Evolutionary conservation across 768 basidiomycete genomes (phyloP).

Genomic region (Pilatotrama ljubarskyi): DNA sequence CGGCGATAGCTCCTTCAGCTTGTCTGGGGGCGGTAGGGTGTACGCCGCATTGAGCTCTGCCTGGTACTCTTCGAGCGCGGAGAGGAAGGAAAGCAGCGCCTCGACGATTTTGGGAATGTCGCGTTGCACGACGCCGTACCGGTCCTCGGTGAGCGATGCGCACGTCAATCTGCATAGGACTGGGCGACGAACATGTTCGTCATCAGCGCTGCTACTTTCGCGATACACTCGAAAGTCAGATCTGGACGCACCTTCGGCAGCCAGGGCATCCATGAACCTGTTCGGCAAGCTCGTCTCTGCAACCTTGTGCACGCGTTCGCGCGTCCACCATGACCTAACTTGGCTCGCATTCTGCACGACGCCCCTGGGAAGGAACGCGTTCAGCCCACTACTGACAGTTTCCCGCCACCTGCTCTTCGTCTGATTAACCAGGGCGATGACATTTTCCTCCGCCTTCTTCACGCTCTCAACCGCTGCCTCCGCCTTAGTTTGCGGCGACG

Average conservation of each 20-base stretch:
- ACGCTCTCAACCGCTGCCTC: slow-evolving; percentile 27
- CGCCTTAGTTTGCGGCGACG: slow-evolving; percentile 15
- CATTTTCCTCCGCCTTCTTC: slow-evolving; percentile 32
- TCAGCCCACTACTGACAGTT: slow-evolving; percentile 17
- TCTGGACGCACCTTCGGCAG: slow-evolving; percentile 53
- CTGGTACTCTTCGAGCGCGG: slow-evolving; percentile 66
- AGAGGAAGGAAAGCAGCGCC: slow-evolving; percentile 66
- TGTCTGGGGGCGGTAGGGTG: slow-evolving; percentile 39
- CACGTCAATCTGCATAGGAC: slow-evolving; percentile 68
- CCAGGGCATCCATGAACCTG: slow-evolving; percentile 59
- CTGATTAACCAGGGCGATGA: slow-evolving; percentile 14
- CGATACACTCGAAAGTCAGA: no score
- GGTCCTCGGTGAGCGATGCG: slow-evolving; percentile 77
- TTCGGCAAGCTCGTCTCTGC: slow-evolving; percentile 60
- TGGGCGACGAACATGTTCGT: slow-evolving; percentile 36
- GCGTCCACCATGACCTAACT: slow-evolving; percentile 53
- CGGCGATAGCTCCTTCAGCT: slow-evolving; percentile 29
- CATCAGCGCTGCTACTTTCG: no score
- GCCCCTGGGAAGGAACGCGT: slow-evolving; percentile 34
- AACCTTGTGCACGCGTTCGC: slow-evolving; percentile 51
- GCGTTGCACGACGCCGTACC: slow-evolving; percentile 79
- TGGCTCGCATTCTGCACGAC: slow-evolving; percentile 31
- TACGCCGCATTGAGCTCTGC: slow-evolving; percentile 47
- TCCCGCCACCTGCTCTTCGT: slow-evolving; percentile 19
- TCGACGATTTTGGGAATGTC: slow-evolving; percentile 84